Percentiles rank a stretch among this genome's conserved stretches.
phyloP scores from a whole-genome alignment of 2,329 filamentous ascomycete species.

The Clonostachys solani region DNA sequence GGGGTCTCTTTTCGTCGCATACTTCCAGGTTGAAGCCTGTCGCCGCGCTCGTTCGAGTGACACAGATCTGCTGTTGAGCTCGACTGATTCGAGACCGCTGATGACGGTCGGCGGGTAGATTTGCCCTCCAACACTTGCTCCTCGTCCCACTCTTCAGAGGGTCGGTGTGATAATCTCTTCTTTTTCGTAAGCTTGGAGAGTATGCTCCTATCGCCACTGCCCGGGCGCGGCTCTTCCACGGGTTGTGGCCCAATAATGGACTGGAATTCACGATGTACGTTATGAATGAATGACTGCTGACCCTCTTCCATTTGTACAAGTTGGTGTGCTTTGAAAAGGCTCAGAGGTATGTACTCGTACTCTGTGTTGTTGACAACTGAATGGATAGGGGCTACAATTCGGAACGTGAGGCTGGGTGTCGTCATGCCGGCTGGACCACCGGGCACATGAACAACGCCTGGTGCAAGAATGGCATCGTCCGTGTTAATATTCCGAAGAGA shows the following conservation, averaged over 20 bases:
- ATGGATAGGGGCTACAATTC: constrained; percentile 59
- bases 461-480: constrained; percentile 37
- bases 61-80: not conserved
- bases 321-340: constrained; percentile 64
- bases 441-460: constrained; percentile 36
- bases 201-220: not conserved
- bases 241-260: constrained; percentile 29
- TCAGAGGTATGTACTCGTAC: constrained; percentile 56
- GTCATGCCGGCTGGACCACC: constrained; percentile 14
- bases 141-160: not conserved
- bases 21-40: constrained; percentile 2
- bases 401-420: constrained; percentile 45
- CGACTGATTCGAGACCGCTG: not conserved
- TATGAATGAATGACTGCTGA: constrained; percentile 54
- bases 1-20: constrained; percentile 4
- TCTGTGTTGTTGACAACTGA: constrained; percentile 42
- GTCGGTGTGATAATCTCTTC: not conserved
- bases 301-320: constrained; percentile 49
- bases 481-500: constrained; percentile 39
- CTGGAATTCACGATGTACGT: constrained; percentile 57
- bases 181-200: not conserved
- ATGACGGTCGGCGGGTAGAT: not conserved
- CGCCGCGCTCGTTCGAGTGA: not conserved
- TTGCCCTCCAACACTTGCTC: not conserved
- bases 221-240: too few relatives aligned